A percentile compares a stretch with the other conserved stretches of the same genome.
Evolutionary conservation across 2,329 filamentous ascomycete genomes (phyloP).

Genomic region (Calonectria naviculata): DNA sequence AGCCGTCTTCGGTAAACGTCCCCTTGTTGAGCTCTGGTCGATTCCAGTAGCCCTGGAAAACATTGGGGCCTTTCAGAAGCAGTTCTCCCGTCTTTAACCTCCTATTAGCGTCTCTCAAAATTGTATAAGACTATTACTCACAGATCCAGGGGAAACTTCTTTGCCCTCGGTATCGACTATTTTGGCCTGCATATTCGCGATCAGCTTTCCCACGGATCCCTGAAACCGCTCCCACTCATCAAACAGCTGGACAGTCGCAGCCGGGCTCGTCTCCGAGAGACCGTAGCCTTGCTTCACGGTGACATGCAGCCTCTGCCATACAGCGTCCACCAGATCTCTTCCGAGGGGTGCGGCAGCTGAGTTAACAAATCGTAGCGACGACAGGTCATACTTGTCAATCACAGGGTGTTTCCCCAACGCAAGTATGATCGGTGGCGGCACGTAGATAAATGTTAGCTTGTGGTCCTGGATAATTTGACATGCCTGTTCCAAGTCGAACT

Average conservation of each 20-base stretch:
- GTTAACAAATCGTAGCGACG: conserved; percentile 83
- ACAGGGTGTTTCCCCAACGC: conserved; percentile 82
- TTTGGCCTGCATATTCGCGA: conserved; percentile 84
- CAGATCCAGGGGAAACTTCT: conserved; percentile 63
- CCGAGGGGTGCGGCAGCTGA: conserved; percentile 89
- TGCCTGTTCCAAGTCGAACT: conserved; percentile 85
- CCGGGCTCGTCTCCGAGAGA: conserved; percentile 86
- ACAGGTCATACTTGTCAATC: conserved; percentile 84
- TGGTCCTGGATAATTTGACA: conserved; percentile 81
- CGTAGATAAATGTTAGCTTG: conserved; percentile 80
- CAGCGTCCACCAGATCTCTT: conserved; percentile 79
- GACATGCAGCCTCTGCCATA: conserved; percentile 79
- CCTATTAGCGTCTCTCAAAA: neutral
- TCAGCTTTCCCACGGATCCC: conserved; percentile 81
- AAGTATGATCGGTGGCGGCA: conserved; percentile 87
- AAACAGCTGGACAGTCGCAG: conserved; percentile 79
- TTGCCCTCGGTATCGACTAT: conserved; percentile 75
- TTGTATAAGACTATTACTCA: neutral
- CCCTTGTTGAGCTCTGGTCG: conserved; percentile 77
- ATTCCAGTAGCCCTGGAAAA: conserved; percentile 84
- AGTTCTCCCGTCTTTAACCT: conserved; percentile 68
- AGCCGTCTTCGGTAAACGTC: conserved; percentile 80
- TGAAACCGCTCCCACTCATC: conserved; percentile 81
- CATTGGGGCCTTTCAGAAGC: conserved; percentile 82
- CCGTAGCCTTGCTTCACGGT: conserved; percentile 95